These are phyloP conservation scores for Magnusiomyces suaveolens DNA, from an alignment of 1,139 yeast genomes.

Conservation along the genomic window DNA sequence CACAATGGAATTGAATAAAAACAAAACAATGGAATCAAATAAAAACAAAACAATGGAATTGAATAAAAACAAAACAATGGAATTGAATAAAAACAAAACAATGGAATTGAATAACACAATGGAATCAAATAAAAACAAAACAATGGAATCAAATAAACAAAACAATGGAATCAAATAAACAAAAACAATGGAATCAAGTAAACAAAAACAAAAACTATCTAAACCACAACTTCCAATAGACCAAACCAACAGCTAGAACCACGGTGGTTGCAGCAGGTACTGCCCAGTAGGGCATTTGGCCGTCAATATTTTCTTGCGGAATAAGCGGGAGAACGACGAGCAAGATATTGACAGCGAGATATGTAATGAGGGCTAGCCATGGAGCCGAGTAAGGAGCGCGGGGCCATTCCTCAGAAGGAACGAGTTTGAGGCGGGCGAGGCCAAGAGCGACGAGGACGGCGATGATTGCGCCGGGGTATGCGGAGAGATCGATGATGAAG, in stretches of 20 bases:
- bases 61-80: too few species aligned
- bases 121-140: too few species aligned
- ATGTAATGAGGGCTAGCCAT: constrained; percentile 29
- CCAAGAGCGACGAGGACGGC: constrained; percentile 65
- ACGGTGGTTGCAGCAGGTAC: constrained; percentile 48
- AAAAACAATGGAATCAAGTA: too few species aligned
- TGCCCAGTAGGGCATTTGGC: constrained; percentile 41
- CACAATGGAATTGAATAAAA: too few species aligned
- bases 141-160: too few species aligned
- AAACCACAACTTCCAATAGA: constrained; percentile 33
- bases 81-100: too few species aligned
- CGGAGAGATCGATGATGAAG: constrained; percentile 61
- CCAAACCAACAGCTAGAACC: constrained; percentile 40
- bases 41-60: too few species aligned
- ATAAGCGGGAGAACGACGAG: constrained; percentile 50
- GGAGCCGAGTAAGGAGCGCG: constrained; percentile 25
- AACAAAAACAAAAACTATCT: too few species aligned
- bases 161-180: too few species aligned
- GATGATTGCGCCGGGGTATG: constrained; percentile 63
- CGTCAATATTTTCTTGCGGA: constrained; percentile 36
- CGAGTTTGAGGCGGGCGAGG: constrained; percentile 48
- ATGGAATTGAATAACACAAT: too few species aligned
- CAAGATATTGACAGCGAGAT: constrained; percentile 43
- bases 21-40: too few species aligned
- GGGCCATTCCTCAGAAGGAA: constrained; percentile 46